Percentiles rank a stretch among this genome's conserved stretches.
Conservation (phyloP, 1,284 basidiomycete species). For the Melanopsichium pennsylvanicum region DNA sequence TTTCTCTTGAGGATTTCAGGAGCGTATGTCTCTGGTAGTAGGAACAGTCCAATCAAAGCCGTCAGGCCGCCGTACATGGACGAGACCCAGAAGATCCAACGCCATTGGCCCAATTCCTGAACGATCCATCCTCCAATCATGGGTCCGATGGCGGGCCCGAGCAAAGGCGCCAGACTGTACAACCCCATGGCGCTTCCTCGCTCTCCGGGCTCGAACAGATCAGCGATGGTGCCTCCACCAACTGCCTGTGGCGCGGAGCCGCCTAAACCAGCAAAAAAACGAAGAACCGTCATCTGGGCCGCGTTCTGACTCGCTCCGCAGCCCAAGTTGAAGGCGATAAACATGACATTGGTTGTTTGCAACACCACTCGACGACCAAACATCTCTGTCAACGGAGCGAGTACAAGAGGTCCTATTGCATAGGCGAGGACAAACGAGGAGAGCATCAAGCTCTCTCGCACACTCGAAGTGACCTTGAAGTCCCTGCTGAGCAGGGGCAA, state of each 20-base stretch:
- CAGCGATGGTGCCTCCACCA: conserved; percentile 70
- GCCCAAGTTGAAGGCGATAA: conserved; percentile 58
- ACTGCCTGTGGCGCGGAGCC: conserved; percentile 69
- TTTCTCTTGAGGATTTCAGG: conserved; percentile 61
- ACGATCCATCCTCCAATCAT: conserved; percentile 49
- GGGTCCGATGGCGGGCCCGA: conserved; percentile 52
- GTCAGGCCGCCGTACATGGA: conserved; percentile 47
- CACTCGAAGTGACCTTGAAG: conserved; percentile 39
- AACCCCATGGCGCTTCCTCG: conserved; percentile 76
- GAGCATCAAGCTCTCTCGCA: conserved; percentile 45
- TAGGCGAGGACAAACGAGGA: conserved; percentile 57
- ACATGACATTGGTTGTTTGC: conserved; percentile 51
- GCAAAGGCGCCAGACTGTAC: conserved; percentile 71
- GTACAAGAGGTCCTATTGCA: conserved; percentile 51
- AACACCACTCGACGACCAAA: conserved; percentile 64
- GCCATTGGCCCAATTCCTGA: conserved; percentile 40
- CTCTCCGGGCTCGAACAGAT: conserved; percentile 74
- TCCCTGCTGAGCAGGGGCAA: conserved; percentile 38
- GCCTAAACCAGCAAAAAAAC: conserved; percentile 75
- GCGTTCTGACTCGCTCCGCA: conserved; percentile 47
- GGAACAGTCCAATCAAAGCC: conserved; percentile 46
- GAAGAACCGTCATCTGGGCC: conserved; percentile 68
- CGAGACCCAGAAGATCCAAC: conserved; percentile 51
- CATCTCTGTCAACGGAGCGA: conserved; percentile 71
- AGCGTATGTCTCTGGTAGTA: conserved; percentile 64